Base-by-base conservation (phyloP, 306 rosid genomes). In the Trifolium pratense region DNA sequence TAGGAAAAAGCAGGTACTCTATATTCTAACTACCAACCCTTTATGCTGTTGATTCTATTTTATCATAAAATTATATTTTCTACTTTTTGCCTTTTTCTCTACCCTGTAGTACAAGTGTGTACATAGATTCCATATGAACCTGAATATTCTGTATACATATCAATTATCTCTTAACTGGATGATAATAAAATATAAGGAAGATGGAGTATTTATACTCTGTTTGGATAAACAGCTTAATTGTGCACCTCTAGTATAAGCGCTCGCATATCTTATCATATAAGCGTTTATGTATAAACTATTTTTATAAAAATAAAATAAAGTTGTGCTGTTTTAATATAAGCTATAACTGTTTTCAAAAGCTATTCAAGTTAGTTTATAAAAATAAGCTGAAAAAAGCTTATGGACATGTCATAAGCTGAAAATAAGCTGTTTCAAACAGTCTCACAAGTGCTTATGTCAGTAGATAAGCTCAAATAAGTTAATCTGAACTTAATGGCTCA, bases 1-100 rank as follows among this genome's bases (percentile, higher is more conserved):
- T 42, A 75, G 99, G 55, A 90, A 91, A 63, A 84, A 84, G 83
- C 99, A 94, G 99, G 99, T 94, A 83, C 75, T 16, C 75, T 16
- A 13, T 66, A 14, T 66, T 45, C 56, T 43, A 48, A n/a, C 39
- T 43, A 3, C 37, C 53, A 21, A 61, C 56, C 55, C 75, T 64
- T 26, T 70, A 74, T 79, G 13, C 61, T 14, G 77, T 21, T 26
- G 25, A 1, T 40, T 53, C 61, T 73, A 29, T 74, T 21, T 11
- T 77, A 26, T 57, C 13, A 25, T 79, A 71, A 61, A 65, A 48
- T 67, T 23, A n/a, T 55, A 20, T 25, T 63, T 40, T 36, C 21
- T 43, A 13, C 60, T 56, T 72, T 70, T 61, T 32, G 59, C 20
- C 42, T 12, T 29, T 4, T 55, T 60, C 60, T 71, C 57, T 42